Base-by-base conservation (phyloP, 371 early-diverging fungal species). In the Mortierella polycephala region DNA sequence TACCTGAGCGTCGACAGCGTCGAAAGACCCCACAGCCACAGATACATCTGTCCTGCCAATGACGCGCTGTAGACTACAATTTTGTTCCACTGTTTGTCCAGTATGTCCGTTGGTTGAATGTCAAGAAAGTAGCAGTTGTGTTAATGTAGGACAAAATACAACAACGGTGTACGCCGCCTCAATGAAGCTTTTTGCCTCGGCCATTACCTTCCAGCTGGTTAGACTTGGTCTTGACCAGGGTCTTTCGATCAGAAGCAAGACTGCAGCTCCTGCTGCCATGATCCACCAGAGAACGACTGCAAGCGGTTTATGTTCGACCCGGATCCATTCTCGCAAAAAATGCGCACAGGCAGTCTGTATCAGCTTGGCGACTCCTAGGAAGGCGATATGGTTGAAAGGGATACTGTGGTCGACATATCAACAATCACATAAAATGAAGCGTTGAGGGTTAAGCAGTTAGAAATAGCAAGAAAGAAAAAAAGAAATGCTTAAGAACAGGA, bases 331-430 rank as follows among this genome's bases (percentile, higher is more conserved):
- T 42, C 59, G 56, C 51, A 79, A 61, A 73, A 69, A 73, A 30
- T 79, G 80, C 5, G 80, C 80, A 30, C 73, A 66, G 0, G 69
- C 80, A 0, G 73, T 64, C 41, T 79, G 74, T 58, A 79, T 56
- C 51, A 79, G 52, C 56, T 79, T 79, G 49, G 80, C 73, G 23
- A 79, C 69, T 21, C 73, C 73, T 8, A 79, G 67, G 60, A 79
- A 79, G 14, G 80, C 80, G 57, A 79, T 65, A 57, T 79, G 80
- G 47, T 79, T 79, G 70, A 73, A 79, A 10, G 80, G 80, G 42
- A 79, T 73, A 51, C 80, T 79, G 60, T 10, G 12, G 13, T 45
- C 5, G 37, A n/a, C 4, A 30, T 30, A 30, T 30, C 30, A 30
- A 30, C 30, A 30, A 4, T 2, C 30, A 30, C 30, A 4, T 4